Evolutionary conservation across 2,329 filamentous ascomycete species (phyloP), one percentile per base, ranked within the genome.

Genomic region (Hymenoscyphus albidus): DNA sequence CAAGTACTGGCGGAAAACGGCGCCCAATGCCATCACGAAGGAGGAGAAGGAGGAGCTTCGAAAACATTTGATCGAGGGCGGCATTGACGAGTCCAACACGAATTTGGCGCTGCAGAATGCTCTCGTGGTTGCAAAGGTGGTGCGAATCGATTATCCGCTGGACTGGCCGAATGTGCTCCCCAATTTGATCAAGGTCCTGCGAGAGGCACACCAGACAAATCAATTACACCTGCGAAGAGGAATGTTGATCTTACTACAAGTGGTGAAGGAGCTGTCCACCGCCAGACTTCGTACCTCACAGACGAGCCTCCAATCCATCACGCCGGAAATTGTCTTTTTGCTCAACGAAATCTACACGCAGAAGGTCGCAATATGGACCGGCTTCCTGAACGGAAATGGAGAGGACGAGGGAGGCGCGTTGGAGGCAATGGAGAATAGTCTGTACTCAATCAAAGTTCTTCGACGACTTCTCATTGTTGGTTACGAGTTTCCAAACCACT

Each of bases 181-280:
- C 16, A 81, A 77, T n/a, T 76, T 94, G 9, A 85, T 91, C 58
- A 79, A 82, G 32, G 80, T 89, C 35, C 81, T 96, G 40, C 87
- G 90, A 63, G 77, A 79, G 12, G 83, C 84, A 16, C 80, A 78
- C 66, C 79, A 83, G 64, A 81, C 82, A 9, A 86, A 88, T 69
- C 85, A 86, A 55, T 74, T 88, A 13, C 87, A 90, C 62, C 84
- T 97, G 2, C 82, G 86, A 31, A 88, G 93, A 58, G 84, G 87
- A 7, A 82, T 98, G 55, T 82, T 92, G 61, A 87, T 96, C 13
- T 80, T 97, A 12, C 81, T 98, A 14, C 89, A 94, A 58, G 87
- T 97, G 35, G 88, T 96, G 73, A 99, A 98, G 78, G 95, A 98
- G 76, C 81, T 98, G 5, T 88, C 91, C 0, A 93, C 91, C 0